Percentiles rank a stretch among this genome's conserved stretches.
Evolutionary conservation across 768 basidiomycete species (phyloP).

Genomic region (Boletus rubescentipes): DNA sequence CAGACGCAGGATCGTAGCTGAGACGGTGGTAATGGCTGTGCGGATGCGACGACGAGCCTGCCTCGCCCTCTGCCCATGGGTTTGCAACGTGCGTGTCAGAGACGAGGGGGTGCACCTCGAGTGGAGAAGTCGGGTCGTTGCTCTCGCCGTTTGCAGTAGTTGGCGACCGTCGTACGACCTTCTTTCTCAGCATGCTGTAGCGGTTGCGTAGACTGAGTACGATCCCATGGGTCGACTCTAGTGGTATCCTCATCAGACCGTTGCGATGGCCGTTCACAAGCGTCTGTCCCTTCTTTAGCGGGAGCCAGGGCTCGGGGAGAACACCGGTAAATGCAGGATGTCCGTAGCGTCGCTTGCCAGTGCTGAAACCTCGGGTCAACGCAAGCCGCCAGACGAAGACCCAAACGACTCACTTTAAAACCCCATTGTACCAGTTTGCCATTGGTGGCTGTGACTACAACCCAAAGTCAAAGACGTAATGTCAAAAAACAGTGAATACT

Average conservation of each 20-base stretch:
- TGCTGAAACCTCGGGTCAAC: constrained; percentile 45
- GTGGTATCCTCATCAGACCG: constrained; percentile 36
- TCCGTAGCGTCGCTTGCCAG: constrained; percentile 92
- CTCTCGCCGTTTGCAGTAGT: constrained; percentile 7
- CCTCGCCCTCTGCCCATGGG: constrained; percentile 57
- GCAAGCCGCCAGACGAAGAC: neutral
- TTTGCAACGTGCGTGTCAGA: constrained; percentile 39
- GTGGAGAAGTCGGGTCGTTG: neutral
- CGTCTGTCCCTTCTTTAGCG: constrained; percentile 79
- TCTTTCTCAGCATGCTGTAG: constrained; percentile 51
- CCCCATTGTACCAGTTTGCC: constrained; percentile 92
- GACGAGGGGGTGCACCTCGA: constrained; percentile 22
- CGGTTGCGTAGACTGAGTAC: constrained; percentile 81
- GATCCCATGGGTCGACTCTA: constrained; percentile 60
- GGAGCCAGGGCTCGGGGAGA: constrained; percentile 93
- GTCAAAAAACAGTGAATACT: constrained; percentile 17
- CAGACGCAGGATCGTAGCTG: constrained; percentile 84
- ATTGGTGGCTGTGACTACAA: constrained; percentile 91
- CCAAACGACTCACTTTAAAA: constrained; percentile 66
- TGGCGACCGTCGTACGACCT: constrained; percentile 17
- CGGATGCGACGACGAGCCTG: constrained; percentile 18
- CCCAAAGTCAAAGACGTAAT: constrained; percentile 5
- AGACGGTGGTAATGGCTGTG: constrained; percentile 45
- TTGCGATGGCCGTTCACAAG: constrained; percentile 53
- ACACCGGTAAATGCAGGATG: constrained; percentile 95